Evolutionary conservation across 2,329 filamentous ascomycete species (phyloP), one percentile per base, ranked within the genome.

Genomic region (Diaporthe sp.): DNA sequence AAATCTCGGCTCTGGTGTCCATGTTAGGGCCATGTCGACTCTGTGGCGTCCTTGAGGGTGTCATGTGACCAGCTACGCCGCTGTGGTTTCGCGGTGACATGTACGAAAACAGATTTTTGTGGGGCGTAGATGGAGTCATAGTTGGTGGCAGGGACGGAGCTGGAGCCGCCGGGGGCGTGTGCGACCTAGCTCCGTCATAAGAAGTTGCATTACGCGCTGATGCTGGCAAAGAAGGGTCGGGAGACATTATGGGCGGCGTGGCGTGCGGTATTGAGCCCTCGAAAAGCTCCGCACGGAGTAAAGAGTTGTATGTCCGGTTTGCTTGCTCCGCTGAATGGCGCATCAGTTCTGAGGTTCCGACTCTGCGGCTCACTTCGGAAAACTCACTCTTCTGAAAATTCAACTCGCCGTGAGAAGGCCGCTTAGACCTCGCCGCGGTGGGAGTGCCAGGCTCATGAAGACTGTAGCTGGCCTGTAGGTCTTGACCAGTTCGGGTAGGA

Each of bases 61-160:
- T 98, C 2, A 93, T 94, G 79, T 97, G 95, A n/a, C 94, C 94
- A 28, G 92, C 93, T 67, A 93, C 89, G 77, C 91, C 90, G 74
- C 87, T 90, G 80, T 93, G 90, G 79, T 95, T 91, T 33, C 89
- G 87, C 2, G 94, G 93, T 3, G 94, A 96, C 84, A 95, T 92
- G 82, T 97, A 98, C 35, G 94, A 95, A 82, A 99, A 98, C 52
- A 99, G 90, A 78, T 99, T 99, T 85, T 98, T 98, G 84, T 98
- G 95, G 13, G 97, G 97, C 5, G 97, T 99, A 1, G 96, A 97
- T 0, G 97, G 97, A 0, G 96, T 98, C 74, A 97, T 88, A 73
- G 91, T 92, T 2, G 93, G 90, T 15, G 94, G 92, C n/a, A 95
- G 84, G 33, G 90, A 87, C 17, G 91, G 87, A 19, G 89, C 86